Evolutionary conservation across 768 basidiomycete species (phyloP), one percentile per base, ranked within the genome.

Genomic region (Phlebiopsis gigantea): DNA sequence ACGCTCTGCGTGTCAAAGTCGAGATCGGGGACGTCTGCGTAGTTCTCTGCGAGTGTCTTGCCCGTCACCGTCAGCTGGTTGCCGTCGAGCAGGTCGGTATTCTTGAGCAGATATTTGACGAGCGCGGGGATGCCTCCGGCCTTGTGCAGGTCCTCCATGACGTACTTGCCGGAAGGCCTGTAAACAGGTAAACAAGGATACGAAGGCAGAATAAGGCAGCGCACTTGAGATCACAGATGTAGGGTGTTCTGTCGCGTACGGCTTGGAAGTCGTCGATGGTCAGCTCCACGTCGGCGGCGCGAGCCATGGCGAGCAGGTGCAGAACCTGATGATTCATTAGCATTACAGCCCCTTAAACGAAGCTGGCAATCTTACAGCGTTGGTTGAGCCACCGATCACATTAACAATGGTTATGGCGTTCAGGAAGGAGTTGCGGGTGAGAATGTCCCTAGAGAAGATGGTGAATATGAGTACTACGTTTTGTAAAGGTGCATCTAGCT

Each of bases 61-160:
- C 94, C 94, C 12, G 93, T 97, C 42, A 96, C 89, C 31, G 94
- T 98, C 69, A 93, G 72, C 64, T 89, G 87, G 58, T 76, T 80
- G 39, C 90, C 90, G 67, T 93, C 88, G 60, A 93, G 87, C 57
- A 93, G 74, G 67, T 87, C 76, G 10, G 87, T 88, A 66, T 88
- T 74, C 62, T 88, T 86, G 47, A 92, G 73, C 42, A 93, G 78
- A 68, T 92, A 93, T 71, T 93, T 93, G 57, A 93, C 70, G 51
- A 93, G 78, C 1, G 88, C 88, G 0, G 92, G 93, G 53, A 93
- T 81, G 56, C 92, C 92, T 26, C 93, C 92, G 57, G 88, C 83
- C 60, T 78, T 82, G 75, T 94, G 92, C 46, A 94, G 78, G 63
- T 95, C 92, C 70, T 93, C 87, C 90, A 94, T 93, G 65, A 87